Evolutionary conservation across 2,329 filamentous ascomycete species (phyloP).

Genomic region (Botrytis pseudocinerea): DNA sequence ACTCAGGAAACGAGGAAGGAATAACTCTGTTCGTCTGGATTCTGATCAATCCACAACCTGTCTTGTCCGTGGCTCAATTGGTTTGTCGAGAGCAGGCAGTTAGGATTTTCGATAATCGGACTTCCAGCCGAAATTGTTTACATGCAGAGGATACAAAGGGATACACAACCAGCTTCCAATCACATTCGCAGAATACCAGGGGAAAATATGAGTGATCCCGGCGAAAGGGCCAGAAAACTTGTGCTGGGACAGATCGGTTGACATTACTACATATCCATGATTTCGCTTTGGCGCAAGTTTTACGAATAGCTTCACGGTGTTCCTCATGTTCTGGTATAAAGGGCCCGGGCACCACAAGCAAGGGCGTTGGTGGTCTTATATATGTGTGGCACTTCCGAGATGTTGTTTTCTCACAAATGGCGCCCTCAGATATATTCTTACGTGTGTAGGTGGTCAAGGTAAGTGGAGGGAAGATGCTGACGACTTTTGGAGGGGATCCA

Average conservation of each 20-base stretch:
- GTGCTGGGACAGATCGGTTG: neutral
- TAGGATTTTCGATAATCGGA: no score
- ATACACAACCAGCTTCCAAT: neutral
- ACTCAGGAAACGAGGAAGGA: neutral
- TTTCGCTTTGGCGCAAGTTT: neutral
- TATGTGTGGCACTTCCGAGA: neutral
- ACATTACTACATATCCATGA: neutral
- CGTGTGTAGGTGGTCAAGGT: neutral
- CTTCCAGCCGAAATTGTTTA: neutral
- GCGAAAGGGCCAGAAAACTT: neutral
- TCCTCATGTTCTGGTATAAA: neutral
- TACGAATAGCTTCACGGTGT: neutral
- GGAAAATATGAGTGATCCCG: neutral
- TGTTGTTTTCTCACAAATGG: neutral
- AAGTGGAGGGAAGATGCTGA: neutral
- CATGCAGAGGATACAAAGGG: no score
- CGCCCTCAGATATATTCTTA: neutral
- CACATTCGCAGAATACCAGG: neutral
- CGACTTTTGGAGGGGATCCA: no score
- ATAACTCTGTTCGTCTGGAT: neutral
- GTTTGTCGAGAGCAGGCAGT: neutral
- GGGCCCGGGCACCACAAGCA: no score
- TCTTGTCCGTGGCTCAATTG: no score
- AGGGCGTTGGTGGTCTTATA: neutral
- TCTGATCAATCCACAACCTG: neutral